Evolutionary conservation across 768 basidiomycete species (phyloP).

Genomic region (Pleurotus ostreatus): DNA sequence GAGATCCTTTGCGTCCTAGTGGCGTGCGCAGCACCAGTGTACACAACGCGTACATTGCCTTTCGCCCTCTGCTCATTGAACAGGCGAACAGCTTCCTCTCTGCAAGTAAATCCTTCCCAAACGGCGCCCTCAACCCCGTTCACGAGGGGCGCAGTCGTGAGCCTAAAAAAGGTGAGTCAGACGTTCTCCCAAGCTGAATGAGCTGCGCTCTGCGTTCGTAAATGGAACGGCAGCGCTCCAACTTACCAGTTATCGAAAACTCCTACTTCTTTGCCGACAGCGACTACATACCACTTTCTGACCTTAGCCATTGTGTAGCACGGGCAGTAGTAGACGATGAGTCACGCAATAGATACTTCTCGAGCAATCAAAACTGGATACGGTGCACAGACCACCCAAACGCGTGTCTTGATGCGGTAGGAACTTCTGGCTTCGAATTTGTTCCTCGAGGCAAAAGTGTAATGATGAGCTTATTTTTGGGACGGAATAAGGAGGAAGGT

Average conservation of each 20-base stretch:
- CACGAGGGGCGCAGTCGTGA: slow-evolving; percentile 39
- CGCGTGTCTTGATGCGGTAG: too few species aligned
- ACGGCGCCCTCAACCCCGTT: slow-evolving; percentile 37
- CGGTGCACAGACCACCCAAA: too few species aligned
- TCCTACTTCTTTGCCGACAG: slow-evolving; percentile 31
- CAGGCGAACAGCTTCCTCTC: slow-evolving; percentile 34
- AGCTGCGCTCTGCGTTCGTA: too few species aligned
- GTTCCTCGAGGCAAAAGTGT: too few species aligned
- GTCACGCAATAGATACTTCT: not conserved
- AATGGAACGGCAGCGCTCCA: not conserved
- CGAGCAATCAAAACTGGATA: too few species aligned
- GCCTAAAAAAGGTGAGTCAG: slow-evolving; percentile 26
- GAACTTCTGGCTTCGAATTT: too few species aligned
- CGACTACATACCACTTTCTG: slow-evolving; percentile 40
- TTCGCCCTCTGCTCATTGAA: slow-evolving; percentile 23
- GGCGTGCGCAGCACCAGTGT: not conserved
- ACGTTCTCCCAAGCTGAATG: too few species aligned
- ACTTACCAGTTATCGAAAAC: slow-evolving; percentile 36
- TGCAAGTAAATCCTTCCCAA: slow-evolving; percentile 37
- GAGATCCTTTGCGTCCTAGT: not conserved
- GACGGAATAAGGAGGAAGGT: too few species aligned
- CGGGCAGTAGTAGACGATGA: not conserved
- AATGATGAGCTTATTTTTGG: too few species aligned
- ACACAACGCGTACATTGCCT: slow-evolving; percentile 26
- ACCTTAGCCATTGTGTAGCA: slow-evolving; percentile 23